Conservation (phyloP, 371 early-diverging fungal genomes). For the Mortierella sp. region DNA sequence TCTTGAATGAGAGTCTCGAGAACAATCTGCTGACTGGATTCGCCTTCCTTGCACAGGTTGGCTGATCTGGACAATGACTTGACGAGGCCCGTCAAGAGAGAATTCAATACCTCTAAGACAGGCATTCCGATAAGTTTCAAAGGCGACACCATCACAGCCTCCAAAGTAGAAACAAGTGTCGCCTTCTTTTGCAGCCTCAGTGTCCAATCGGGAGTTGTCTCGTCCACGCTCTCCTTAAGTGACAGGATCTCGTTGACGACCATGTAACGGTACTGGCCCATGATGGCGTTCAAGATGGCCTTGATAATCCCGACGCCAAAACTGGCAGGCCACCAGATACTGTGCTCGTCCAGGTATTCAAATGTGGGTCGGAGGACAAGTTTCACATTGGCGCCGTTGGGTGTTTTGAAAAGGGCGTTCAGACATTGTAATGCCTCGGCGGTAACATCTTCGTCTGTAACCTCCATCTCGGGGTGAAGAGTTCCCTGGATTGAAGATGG, state of each 20-base stretch:
- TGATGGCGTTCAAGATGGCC: slow-evolving; percentile 68
- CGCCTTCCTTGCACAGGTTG: slow-evolving; percentile 48
- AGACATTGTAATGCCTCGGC: slow-evolving; percentile 63
- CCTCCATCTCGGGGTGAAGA: slow-evolving; percentile 33
- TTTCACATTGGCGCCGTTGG: slow-evolving; percentile 67
- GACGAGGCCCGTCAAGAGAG: slow-evolving; percentile 73
- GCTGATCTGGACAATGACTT: slow-evolving; percentile 58
- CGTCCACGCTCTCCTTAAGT: slow-evolving; percentile 62
- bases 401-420: slow-evolving; percentile 60
- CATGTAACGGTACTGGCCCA: slow-evolving; percentile 79
- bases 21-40: slow-evolving; percentile 39
- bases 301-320: slow-evolving; percentile 68
- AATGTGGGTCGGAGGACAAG: slow-evolving; percentile 62
- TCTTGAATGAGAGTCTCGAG: slow-evolving; percentile 64
- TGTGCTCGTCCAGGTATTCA: slow-evolving; percentile 67
- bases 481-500: slow-evolving; percentile 41
- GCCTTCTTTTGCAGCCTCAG: slow-evolving; percentile 63
- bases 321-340: slow-evolving; percentile 70
- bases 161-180: slow-evolving; percentile 70
- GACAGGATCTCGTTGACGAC: slow-evolving; percentile 74
- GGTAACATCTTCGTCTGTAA: slow-evolving; percentile 54
- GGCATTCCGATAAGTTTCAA: slow-evolving; percentile 81
- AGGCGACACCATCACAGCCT: slow-evolving; percentile 66
- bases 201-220: slow-evolving; percentile 38
- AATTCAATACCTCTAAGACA: slow-evolving; percentile 85